Base-by-base conservation (phyloP, 2,329 filamentous ascomycete species). In the Colletotrichum camelliae region DNA sequence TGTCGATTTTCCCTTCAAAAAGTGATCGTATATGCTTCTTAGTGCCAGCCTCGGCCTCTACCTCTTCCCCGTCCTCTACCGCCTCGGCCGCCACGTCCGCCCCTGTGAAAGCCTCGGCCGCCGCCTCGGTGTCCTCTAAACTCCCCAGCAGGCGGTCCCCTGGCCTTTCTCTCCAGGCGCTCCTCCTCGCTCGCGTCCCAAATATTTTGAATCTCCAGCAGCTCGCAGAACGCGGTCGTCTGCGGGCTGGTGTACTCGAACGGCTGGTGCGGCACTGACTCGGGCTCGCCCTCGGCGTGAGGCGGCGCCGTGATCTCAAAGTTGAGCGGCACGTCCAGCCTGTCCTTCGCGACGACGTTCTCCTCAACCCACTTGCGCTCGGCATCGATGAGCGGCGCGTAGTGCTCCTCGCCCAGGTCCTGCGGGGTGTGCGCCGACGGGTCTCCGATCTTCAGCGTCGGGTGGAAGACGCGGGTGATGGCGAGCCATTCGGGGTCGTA, bases 401-500 rank as follows among this genome's bases (percentile, higher is more conserved):
- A 98, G 67, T 89, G 85, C 4, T 88, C 90, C 82, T 97, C 92
- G 24, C 94, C 94, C 31, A 91, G 87, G 80, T 97, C 89, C 2
- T 86, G 83, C 0, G 93, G 88, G 0, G 90, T 84, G 52, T 85
- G 83, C 2, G 90, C 88, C 9, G 85, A 82, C 7, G 87, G 88
- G 77, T 93, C 88, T 74, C 95, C 94, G 48, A 96, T 86, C 2
- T 86, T 84, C 3, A 97, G 88, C 55, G 91, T 88, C 4, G 87
- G 80, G 55, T 94, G 91, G 81, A 98, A 97, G 9, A 93, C 93
- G 57, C 96, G 94, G 15, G 93, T 96, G 78, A 99, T 98, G 57
- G 97, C 94, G 9, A 99, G 92, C 96, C 96, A 99, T 86, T 99
- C 97, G 13, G 93, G 92, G 83, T 99, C 97, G 82, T 99, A 98